These are phyloP conservation scores for Pseudogymnoascus sp. DNA, from an alignment of 2,329 filamentous ascomycete species.

Conservation along the genomic window DNA sequence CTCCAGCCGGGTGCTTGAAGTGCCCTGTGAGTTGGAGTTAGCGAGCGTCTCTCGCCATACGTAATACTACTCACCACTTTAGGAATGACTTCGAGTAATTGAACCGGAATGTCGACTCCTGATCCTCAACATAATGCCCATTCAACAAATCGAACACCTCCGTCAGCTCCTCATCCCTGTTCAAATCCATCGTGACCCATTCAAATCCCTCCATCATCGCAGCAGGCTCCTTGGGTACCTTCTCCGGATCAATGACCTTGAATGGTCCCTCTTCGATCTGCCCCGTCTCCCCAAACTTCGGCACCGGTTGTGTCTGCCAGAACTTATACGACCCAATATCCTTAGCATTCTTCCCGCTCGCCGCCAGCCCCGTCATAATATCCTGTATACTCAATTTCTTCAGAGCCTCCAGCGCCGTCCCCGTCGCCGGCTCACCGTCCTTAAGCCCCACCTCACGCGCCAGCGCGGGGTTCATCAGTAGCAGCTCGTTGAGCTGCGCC, in stretches of 20 bases:
- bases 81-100: constrained; percentile 87
- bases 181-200: constrained; percentile 86
- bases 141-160: constrained; percentile 89
- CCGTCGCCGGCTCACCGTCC: constrained; percentile 27
- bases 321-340: constrained; percentile 98
- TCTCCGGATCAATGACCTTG: constrained; percentile 66
- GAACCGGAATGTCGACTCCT: constrained; percentile 95
- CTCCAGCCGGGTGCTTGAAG: constrained; percentile 92
- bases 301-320: constrained; percentile 95
- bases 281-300: constrained; percentile 62
- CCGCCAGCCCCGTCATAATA: constrained; percentile 65
- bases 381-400: constrained; percentile 60
- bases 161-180: constrained; percentile 66
- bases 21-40: constrained; percentile 50
- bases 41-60: constrained; percentile 2
- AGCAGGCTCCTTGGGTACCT: constrained; percentile 69
- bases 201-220: constrained; percentile 77
- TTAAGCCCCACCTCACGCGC: constrained; percentile 46
- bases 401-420: constrained; percentile 43
- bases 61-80: constrained; percentile 57
- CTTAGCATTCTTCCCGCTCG: constrained; percentile 81
- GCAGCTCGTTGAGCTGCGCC: constrained; percentile 55
- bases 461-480: constrained; percentile 65
- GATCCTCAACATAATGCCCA: constrained; percentile 94
- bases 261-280: constrained; percentile 71